Evolutionary conservation across 2,329 filamentous ascomycete species (phyloP), one percentile per base, ranked within the genome.

Genomic region (Trichoderma citrinoviride): DNA sequence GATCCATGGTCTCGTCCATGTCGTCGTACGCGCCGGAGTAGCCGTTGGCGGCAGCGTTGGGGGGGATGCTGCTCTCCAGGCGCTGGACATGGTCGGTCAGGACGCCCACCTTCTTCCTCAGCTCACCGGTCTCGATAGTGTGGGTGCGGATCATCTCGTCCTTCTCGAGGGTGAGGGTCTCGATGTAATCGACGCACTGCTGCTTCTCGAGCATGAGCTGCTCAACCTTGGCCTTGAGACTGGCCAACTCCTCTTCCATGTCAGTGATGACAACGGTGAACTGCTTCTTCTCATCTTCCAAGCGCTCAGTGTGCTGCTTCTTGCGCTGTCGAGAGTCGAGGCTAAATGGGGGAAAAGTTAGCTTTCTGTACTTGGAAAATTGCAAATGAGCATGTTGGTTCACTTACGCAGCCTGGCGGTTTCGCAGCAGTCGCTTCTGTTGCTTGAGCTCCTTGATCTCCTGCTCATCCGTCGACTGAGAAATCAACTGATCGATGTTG

Each of bases 361-460:
- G 70, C 56, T 40, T 52, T 29, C 49, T 7, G 37, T 23, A 17
- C 33, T 10, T 50, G 40, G 64, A 58, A 43, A 67, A 50, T 5
- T 7, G 57, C 12, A 25, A 14, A n/a, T 60, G 55, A 65, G 46
- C 63, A n/a, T n/a, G 7, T 14, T 5, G 25, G 29, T 40, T 50
- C 62, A 71, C 90, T 82, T 88, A 97, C 92, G 95, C 95, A 79
- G 95, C 95, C 81, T 98, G 94, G 73, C 95, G 88, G 80, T 99
- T 99, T 74, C 95, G 87, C 68, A 99, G 83, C 67, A 99, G 83
- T 67, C 95, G 89, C 84, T 98, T 98, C 79, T 97, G 95, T 77
- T 97, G 93, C 86, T 99, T 99, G 73, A 99, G 85, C 80, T 98
- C 93, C 84, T 97, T 98, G 81, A 97, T 91, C 81, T 96, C 90